Evolutionary conservation across 306 rosid genomes (phyloP).

Genomic region (Carpinus viminea): DNA sequence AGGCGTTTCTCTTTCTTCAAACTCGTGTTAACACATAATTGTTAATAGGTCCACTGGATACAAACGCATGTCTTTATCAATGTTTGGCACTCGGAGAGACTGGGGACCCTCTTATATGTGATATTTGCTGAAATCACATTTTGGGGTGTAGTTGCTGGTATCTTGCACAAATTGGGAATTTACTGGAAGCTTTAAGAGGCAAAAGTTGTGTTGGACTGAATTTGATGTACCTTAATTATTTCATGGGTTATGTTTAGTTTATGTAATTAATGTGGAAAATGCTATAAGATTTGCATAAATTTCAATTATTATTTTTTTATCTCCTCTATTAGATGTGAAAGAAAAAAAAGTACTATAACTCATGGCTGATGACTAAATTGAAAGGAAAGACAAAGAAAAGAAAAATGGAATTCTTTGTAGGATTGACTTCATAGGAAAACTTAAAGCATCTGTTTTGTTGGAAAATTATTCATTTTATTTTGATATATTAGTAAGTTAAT

Average conservation of each 20-base stretch:
- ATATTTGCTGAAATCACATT: conserved; percentile 80
- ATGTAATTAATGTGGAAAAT: not conserved
- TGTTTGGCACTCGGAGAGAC: conserved; percentile 70
- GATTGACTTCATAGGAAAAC: too few relatives aligned
- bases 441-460: too few relatives aligned
- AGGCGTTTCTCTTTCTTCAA: not conserved
- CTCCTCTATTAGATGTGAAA: not conserved
- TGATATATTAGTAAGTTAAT: too few relatives aligned
- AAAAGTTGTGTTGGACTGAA: not conserved
- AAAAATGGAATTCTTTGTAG: too few relatives aligned
- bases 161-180: conserved; percentile 72
- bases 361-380: too few relatives aligned
- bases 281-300: not conserved
- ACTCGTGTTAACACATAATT: conserved; percentile 1
- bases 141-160: conserved; percentile 78
- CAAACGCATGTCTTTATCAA: conserved; percentile 57
- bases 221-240: not conserved
- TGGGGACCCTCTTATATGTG: conserved; percentile 79
- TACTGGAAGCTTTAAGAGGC: conserved; percentile 65
- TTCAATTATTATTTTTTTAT: not conserved
- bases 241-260: not conserved
- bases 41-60: conserved; percentile 67
- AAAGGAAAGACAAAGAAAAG: too few relatives aligned
- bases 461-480: too few relatives aligned
- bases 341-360: too few relatives aligned